phyloP scores from a whole-genome alignment of 805 yeast genomes.

The Teunomyces gatunensis region DNA sequence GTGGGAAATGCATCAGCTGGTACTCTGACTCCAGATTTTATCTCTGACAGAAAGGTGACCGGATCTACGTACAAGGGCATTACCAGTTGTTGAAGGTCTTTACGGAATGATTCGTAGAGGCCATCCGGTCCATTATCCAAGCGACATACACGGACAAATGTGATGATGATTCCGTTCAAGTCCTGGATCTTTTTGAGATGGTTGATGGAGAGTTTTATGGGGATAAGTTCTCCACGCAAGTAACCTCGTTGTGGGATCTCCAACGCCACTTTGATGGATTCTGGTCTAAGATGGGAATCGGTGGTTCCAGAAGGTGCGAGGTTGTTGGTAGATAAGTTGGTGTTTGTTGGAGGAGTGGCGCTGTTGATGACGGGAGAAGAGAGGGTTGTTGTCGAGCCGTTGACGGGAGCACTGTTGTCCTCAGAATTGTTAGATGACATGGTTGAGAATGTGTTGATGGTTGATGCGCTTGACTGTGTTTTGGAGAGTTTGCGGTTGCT shows the following conservation, averaged over 20 bases:
- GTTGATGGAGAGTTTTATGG: slow-evolving; percentile 61
- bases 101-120: slow-evolving; percentile 70
- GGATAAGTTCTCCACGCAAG: slow-evolving; percentile 75
- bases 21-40: slow-evolving; percentile 62
- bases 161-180: slow-evolving; percentile 70
- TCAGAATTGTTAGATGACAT: slow-evolving; percentile 34
- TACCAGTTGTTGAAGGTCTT: slow-evolving; percentile 76
- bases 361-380: slow-evolving; percentile 5
- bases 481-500: slow-evolving; percentile 24
- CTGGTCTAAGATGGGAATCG: slow-evolving; percentile 13
- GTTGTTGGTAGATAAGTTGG: background rate
- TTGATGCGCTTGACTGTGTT: slow-evolving; percentile 35
- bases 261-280: slow-evolving; percentile 35
- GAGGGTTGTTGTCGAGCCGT: background rate
- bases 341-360: slow-evolving; percentile 4
- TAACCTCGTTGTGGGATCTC: slow-evolving; percentile 61
- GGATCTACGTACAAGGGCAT: slow-evolving; percentile 81
- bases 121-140: slow-evolving; percentile 56
- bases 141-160: slow-evolving; percentile 77
- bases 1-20: slow-evolving; percentile 90
- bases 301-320: background rate
- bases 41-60: slow-evolving; percentile 49
- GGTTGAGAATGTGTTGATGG: slow-evolving; percentile 28
- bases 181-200: slow-evolving; percentile 73
- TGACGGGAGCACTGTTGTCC: background rate